Percentiles rank a stretch among this genome's conserved stretches.
Evolutionary conservation across 495 filamentous ascomycete species (phyloP).

Genomic region (Lasiosphaeria hispida): DNA sequence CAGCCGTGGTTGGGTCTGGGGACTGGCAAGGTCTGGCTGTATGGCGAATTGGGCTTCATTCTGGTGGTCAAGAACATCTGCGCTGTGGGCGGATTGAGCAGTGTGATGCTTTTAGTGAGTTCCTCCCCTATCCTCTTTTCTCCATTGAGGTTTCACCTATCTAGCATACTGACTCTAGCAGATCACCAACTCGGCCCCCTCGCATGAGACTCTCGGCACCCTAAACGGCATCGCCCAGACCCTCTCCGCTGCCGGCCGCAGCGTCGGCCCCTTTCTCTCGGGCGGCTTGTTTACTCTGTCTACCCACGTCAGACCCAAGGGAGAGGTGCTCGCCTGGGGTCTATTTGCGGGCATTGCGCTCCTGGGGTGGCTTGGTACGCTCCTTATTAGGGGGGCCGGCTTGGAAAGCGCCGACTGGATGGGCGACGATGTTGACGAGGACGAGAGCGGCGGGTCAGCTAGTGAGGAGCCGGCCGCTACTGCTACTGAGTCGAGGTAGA

Average conservation of each 20-base stretch:
- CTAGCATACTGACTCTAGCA: slow-evolving; percentile 30
- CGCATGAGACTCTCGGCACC: slow-evolving; percentile 80
- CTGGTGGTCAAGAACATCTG: slow-evolving; percentile 86
- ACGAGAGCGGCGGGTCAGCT: slow-evolving; percentile 1
- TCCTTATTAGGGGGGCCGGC: slow-evolving; percentile 64
- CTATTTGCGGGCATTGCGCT: slow-evolving; percentile 77
- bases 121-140: background rate
- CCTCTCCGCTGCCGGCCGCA: slow-evolving; percentile 84
- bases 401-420: slow-evolving; percentile 52
- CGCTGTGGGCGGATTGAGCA: slow-evolving; percentile 83
- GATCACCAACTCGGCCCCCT: slow-evolving; percentile 91
- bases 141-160: background rate
- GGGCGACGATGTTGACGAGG: slow-evolving; percentile 29
- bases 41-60: slow-evolving; percentile 71
- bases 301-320: slow-evolving; percentile 66
- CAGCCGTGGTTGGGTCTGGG: slow-evolving; percentile 44
- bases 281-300: slow-evolving; percentile 78
- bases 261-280: slow-evolving; percentile 83
- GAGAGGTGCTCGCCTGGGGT: slow-evolving; percentile 81
- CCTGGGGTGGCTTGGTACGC: slow-evolving; percentile 71
- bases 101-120: slow-evolving; percentile 79
- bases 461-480: slow-evolving; percentile 2
- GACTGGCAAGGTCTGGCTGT: slow-evolving; percentile 62
- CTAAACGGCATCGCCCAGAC: slow-evolving; percentile 94
- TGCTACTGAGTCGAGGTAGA: too few relatives aligned